These are phyloP conservation scores for Globisporangium cylindrosporum DNA, from an alignment of 352 stramenopile genomes.

Conservation along the genomic window DNA sequence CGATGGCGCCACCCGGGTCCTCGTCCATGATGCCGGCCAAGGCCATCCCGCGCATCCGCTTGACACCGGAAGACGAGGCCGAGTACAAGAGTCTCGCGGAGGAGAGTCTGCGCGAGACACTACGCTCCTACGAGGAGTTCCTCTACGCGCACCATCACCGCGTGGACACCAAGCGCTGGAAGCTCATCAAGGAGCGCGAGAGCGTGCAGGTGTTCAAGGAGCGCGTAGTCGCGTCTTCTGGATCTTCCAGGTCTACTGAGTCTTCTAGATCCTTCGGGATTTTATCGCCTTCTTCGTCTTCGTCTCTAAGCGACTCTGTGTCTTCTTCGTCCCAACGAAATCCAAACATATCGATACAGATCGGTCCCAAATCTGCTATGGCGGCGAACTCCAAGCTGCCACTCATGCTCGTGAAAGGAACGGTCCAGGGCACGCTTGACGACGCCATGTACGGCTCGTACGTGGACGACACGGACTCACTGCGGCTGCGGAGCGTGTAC, in stretches of 20 bases:
- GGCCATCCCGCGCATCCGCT: conserved; percentile 22
- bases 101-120: conserved; percentile 26
- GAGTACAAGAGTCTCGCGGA: conserved; percentile 27
- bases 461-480: conserved; percentile 35
- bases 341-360: conserved; percentile 16
- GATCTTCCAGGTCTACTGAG: no score
- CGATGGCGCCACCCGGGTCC: not conserved
- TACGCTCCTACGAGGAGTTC: conserved; percentile 42
- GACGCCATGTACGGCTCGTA: conserved; percentile 50
- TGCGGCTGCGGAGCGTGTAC: conserved; percentile 31
- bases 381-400: conserved; percentile 42
- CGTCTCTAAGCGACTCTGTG: conserved; percentile 16
- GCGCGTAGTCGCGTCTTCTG: conserved; percentile 6
- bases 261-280: not conserved
- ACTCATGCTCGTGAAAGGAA: conserved; percentile 28
- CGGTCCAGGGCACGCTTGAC: conserved; percentile 40
- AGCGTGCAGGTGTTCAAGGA: conserved; percentile 37
- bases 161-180: conserved; percentile 41
- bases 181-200: conserved; percentile 30
- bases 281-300: not conserved
- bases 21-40: conserved; percentile 4
- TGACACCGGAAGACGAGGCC: conserved; percentile 29
- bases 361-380: conserved; percentile 40
- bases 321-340: not conserved
- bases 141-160: conserved; percentile 19